Conservation (phyloP, 192 early-diverging fungal species). For the Backusella psychrophila region DNA sequence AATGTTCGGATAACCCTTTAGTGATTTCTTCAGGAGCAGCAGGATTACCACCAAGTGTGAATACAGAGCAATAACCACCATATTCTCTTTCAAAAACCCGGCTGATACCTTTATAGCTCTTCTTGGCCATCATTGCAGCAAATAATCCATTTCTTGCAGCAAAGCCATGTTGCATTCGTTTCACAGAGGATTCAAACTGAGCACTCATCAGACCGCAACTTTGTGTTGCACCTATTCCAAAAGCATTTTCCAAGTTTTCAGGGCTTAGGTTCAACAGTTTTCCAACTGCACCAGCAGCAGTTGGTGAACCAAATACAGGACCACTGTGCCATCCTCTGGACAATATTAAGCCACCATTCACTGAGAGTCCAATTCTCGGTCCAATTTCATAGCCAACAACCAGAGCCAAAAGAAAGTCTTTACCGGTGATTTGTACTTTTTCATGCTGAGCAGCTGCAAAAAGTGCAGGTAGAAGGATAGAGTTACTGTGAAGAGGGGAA, state of each 20-base stretch:
- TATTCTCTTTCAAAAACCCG: constrained; percentile 17
- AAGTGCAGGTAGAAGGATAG: constrained; percentile 17
- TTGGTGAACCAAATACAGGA: constrained; percentile 21
- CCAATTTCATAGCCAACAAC: constrained; percentile 19
- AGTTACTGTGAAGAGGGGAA: constrained; percentile 15
- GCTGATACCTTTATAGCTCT: constrained; percentile 19
- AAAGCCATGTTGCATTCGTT: constrained; percentile 25
- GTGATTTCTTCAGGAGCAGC: background rate
- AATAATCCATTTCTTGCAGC: constrained; percentile 17
- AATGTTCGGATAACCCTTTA: constrained; percentile 3
- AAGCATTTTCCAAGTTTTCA: constrained; percentile 18
- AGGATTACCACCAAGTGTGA: background rate
- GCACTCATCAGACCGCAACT: constrained; percentile 12
- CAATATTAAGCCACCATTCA: constrained; percentile 17
- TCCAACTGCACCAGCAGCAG: constrained; percentile 19
- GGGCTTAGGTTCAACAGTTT: constrained; percentile 10
- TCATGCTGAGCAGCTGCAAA: background rate
- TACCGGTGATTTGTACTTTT: background rate
- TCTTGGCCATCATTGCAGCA: constrained; percentile 17
- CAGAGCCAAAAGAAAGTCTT: constrained; percentile 17
- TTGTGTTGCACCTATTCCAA: constrained; percentile 25
- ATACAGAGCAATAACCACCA: constrained; percentile 13
- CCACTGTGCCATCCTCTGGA: constrained; percentile 29
- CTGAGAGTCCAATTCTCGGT: constrained; percentile 18
- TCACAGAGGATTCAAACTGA: constrained; percentile 22